Evolutionary conservation across 441 rosid genomes (phyloP), one percentile per base, ranked within the genome.

Genomic region (Mallotus japonicus): DNA sequence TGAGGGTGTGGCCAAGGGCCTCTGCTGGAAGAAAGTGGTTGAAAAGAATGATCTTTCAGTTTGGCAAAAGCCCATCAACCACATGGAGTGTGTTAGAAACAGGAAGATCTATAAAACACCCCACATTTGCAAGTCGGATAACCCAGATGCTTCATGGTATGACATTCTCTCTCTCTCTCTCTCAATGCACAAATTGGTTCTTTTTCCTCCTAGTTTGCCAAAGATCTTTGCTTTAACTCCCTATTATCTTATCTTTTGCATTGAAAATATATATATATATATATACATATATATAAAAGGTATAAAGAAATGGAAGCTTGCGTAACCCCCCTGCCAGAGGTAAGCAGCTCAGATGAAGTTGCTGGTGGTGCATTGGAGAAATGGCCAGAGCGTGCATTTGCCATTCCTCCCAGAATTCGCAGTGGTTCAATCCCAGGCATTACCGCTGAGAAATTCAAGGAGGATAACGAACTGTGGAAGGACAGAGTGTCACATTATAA

Each of bases 1-100:
- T 37, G 99, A 94, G 84, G 78, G 81, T 37, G 84, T 85, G 15
- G 95, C 92, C 73, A 87, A 70, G 74, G 77, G 87, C 53, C 83
- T 94, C 65, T 94, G 97, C 84, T 94, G 99, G 99, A 94, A 87
- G 76, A 94, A 92, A 88, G 89, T 94, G 62, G 75, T 80, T 20
- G 97, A 94, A 73, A 83, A 87, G 80, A 82, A 80, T 3, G 97
- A 92, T 84, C 87, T 92, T 5, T 75, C 86, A 46, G 78, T 94
- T 47, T 94, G 87, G 88, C 93, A 87, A 76, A 94, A 94, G 86
- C 97, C 94, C 32, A 73, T 88, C 59, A 92, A 94, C 82, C 97
- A 94, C 80, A 15, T 90, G 47, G 90, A 86, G 44, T 94, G 97
- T 69, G 73, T 78, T 28, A 75, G 83, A 77, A 85, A 81, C 82